A percentile compares a stretch with the other conserved stretches of the same genome.
Conservation (phyloP, 306 rosid species). For the Castanospermum australe region DNA sequence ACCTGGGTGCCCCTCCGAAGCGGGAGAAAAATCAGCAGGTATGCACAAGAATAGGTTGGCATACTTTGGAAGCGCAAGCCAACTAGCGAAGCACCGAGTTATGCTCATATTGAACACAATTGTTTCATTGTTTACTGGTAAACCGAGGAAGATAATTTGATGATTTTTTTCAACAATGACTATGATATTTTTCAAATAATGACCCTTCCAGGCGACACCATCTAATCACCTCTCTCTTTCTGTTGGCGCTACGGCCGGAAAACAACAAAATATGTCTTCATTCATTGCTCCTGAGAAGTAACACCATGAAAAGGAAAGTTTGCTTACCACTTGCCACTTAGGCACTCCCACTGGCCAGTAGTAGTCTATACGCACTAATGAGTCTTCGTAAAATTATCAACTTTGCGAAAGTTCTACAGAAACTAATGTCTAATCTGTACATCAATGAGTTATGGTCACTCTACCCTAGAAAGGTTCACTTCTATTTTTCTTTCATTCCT, state of each 20-base stretch:
- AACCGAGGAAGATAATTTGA: neutral
- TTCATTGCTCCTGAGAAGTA: neutral
- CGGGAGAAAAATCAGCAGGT: no score
- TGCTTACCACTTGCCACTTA: neutral
- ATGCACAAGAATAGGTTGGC: neutral
- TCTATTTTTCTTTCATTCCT: neutral
- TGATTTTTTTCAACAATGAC: neutral
- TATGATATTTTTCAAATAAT: no score
- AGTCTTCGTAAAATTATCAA: no score
- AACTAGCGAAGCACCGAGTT: neutral
- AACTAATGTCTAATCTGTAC: no score
- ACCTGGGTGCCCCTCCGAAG: no score
- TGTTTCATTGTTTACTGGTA: neutral
- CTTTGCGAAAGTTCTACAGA: neutral
- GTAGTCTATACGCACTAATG: neutral
- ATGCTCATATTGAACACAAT: neutral
- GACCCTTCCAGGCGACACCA: neutral
- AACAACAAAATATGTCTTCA: conserved; percentile 16
- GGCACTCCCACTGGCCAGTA: neutral
- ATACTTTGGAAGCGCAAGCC: neutral
- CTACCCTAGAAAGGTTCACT: neutral
- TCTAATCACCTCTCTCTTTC: neutral
- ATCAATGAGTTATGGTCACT: neutral
- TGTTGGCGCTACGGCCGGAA: neutral
- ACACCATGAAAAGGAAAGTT: neutral